These are phyloP conservation scores for Coemansia sp. DNA, from an alignment of 192 early-diverging fungal species.

Conservation along the genomic window DNA sequence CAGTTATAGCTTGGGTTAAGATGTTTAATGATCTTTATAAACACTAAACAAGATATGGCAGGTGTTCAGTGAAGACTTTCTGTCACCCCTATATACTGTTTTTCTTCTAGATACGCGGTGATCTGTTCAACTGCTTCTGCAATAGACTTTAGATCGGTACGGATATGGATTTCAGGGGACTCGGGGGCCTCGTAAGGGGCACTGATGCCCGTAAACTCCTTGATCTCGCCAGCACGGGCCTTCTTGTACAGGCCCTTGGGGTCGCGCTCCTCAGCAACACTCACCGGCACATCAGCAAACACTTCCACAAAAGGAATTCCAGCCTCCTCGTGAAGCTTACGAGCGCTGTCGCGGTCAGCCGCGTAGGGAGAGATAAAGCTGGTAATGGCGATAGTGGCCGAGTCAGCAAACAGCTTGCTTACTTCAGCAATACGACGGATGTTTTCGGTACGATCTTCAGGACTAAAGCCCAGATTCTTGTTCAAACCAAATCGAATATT, in stretches of 20 bases:
- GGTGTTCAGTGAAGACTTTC: too few relatives aligned
- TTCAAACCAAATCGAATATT: slow-evolving; percentile 97
- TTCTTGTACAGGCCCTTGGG: slow-evolving; percentile 97
- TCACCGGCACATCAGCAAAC: slow-evolving; percentile 81
- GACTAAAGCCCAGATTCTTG: slow-evolving; percentile 90
- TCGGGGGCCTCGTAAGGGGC: slow-evolving; percentile 87
- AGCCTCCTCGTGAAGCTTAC: slow-evolving; percentile 70
- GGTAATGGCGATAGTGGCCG: slow-evolving; percentile 76
- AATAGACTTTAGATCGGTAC: slow-evolving; percentile 70
- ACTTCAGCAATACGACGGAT: slow-evolving; percentile 91
- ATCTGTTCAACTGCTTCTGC: slow-evolving; percentile 49
- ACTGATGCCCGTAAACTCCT: slow-evolving; percentile 94
- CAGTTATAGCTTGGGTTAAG: too few relatives aligned
- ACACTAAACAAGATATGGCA: too few relatives aligned
- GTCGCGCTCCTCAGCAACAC: slow-evolving; percentile 85
- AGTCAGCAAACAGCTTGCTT: slow-evolving; percentile 85
- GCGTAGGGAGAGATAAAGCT: slow-evolving; percentile 90
- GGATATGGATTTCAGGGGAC: slow-evolving; percentile 81
- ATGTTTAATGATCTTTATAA: too few relatives aligned
- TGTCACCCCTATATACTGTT: slow-evolving; percentile 30
- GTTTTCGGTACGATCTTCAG: slow-evolving; percentile 89
- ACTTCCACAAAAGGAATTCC: slow-evolving; percentile 87
- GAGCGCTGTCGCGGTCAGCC: slow-evolving; percentile 75
- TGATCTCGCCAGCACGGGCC: slow-evolving; percentile 89
- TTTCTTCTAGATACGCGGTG: slow-evolving; percentile 24